Conservation (phyloP, 1,284 basidiomycete genomes). For the Leccinum ponderosum region DNA sequence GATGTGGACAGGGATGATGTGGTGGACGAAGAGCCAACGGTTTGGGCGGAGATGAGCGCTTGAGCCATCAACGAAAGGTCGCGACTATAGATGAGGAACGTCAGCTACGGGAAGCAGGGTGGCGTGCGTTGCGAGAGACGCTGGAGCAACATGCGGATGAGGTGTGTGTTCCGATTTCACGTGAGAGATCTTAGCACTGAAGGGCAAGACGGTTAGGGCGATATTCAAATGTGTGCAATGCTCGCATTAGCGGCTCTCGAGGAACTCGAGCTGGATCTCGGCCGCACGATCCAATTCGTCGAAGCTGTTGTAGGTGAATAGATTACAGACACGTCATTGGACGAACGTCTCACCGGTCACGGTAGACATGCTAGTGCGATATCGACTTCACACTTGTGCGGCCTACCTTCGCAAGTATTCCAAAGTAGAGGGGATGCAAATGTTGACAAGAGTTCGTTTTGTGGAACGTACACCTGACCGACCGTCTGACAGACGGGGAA, state of each 20-base stretch:
- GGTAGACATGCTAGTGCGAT: constrained; percentile 60
- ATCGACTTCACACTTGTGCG: constrained; percentile 60
- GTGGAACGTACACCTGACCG: not conserved
- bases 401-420: constrained; percentile 72
- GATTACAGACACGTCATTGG: not conserved
- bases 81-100: constrained; percentile 53
- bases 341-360: not conserved
- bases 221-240: constrained; percentile 76
- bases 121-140: constrained; percentile 54
- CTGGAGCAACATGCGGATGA: constrained; percentile 62
- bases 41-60: constrained; percentile 24
- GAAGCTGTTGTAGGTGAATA: constrained; percentile 68
- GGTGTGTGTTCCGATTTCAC: constrained; percentile 37
- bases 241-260: constrained; percentile 56
- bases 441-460: constrained; percentile 48
- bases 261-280: constrained; percentile 51
- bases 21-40: constrained; percentile 6
- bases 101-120: constrained; percentile 51
- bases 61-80: constrained; percentile 40
- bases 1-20: constrained; percentile 7
- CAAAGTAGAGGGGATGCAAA: constrained; percentile 48
- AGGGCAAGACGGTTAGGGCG: constrained; percentile 48
- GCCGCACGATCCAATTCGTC: constrained; percentile 52
- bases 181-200: constrained; percentile 1
- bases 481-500: not conserved